Base-by-base conservation (phyloP, 805 yeast genomes). In the Sugiyamaella valdiviana region DNA sequence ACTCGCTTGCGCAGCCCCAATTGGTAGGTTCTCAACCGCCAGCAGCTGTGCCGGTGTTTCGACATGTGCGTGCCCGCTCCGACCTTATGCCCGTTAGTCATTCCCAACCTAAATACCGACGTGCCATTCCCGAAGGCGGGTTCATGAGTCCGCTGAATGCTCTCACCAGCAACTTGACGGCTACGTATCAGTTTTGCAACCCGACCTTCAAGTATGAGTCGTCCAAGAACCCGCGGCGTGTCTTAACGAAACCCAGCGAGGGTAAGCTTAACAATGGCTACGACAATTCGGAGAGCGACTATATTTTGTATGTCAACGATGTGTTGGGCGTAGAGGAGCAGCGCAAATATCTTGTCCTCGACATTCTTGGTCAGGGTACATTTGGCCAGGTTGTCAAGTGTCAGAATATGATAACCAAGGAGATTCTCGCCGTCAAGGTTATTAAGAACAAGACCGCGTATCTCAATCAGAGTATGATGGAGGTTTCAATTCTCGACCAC, bases 371-470 rank as follows among this genome's bases (percentile, higher is more conserved):
- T 0, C 91, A 90, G 53, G 99, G 99, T 2, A 90, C 99, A 1
- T 93, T 93, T 73, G 99, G 99, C 7, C 98, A 93, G 68, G 99
- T 93, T 42, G 95, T 90, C 38, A 93, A 91, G 68, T 91, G 97
- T 67, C 95, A 87, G 63, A 78, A 78, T 61, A 70, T 84, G 61
- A 64, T 76, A 36, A 85, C 89, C 41, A 93, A 88, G 62, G 91
- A 87, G 53, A 78, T 91, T 17, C 86, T 90, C 21, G 99, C 99
- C 1, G 95, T 93, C 35, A 93, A 93, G 67, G 95, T 93, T 39
- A 86, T 93, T 50, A 93, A 91, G 64, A 84, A 95, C 32, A 85
- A 85, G 62, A 87, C 95, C 4, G 96, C 95, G 7, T 90, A 84
- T 61, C 73, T 89, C 64, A 89, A 87, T 62, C 99, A 95, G 67